These are phyloP conservation scores for Neofusicoccum cordaticola DNA, from an alignment of 2,329 filamentous ascomycete genomes.

Conservation along the genomic window DNA sequence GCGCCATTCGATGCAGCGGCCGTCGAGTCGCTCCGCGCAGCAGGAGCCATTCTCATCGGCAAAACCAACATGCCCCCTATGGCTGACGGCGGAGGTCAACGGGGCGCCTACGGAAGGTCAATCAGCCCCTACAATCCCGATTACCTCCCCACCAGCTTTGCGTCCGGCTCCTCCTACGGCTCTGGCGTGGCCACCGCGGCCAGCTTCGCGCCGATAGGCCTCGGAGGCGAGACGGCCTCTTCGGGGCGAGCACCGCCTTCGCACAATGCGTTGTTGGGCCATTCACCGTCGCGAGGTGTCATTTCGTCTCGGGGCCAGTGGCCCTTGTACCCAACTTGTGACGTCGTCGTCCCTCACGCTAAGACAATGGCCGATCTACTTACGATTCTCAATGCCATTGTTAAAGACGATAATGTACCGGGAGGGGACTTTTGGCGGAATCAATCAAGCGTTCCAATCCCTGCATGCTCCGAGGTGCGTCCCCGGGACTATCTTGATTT, in stretches of 20 bases:
- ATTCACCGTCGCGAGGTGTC: constrained; percentile 54
- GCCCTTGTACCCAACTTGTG: constrained; percentile 57
- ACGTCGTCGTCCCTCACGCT: constrained; percentile 54
- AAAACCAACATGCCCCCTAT: constrained; percentile 61
- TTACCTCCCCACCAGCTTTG: constrained; percentile 55
- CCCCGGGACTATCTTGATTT: constrained; percentile 33
- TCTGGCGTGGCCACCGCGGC: constrained; percentile 51
- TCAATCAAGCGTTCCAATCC: constrained; percentile 47
- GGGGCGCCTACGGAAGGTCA: constrained; percentile 55
- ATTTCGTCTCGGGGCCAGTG: constrained; percentile 54
- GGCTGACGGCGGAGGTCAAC: constrained; percentile 58
- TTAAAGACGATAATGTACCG: constrained; percentile 40
- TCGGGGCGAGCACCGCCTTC: constrained; percentile 57
- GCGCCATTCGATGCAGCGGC: constrained; percentile 54
- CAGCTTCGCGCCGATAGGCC: constrained; percentile 52
- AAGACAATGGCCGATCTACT: constrained; percentile 52
- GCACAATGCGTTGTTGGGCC: constrained; percentile 56
- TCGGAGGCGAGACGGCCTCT: constrained; percentile 56
- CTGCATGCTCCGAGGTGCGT: constrained; percentile 32
- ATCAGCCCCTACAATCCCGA: constrained; percentile 56
- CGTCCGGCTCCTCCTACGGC: constrained; percentile 59
- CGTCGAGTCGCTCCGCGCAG: constrained; percentile 46
- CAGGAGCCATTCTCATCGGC: constrained; percentile 53
- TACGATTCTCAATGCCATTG: constrained; percentile 49
- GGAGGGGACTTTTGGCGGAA: constrained; percentile 55